A percentile compares a stretch with the other conserved stretches of the same genome.
Conservation (phyloP, 116 monocot species). For the Phalaenopsis hybrid region DNA sequence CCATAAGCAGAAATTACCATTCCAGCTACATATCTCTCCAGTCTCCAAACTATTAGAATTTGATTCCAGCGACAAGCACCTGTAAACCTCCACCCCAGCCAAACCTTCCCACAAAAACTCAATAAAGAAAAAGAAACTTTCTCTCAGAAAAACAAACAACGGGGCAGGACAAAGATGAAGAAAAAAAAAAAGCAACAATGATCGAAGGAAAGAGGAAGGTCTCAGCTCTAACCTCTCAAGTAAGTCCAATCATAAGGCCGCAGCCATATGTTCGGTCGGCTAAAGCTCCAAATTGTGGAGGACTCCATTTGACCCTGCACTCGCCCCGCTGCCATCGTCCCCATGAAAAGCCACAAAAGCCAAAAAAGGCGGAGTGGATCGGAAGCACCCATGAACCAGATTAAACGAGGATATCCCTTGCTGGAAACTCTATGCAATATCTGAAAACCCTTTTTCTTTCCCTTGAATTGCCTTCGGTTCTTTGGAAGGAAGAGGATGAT, state of each 20-base stretch:
- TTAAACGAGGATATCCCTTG: neutral
- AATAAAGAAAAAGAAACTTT: neutral
- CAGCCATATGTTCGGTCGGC: slow-evolving; percentile 29
- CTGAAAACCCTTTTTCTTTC: neutral
- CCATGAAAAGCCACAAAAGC: neutral
- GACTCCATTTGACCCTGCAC: neutral
- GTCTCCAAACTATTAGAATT: neutral
- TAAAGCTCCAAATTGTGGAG: slow-evolving; percentile 36
- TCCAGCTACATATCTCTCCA: neutral
- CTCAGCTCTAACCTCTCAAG: slow-evolving; percentile 40
- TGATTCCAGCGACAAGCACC: neutral
- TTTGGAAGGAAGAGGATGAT: neutral
- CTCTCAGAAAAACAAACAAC: neutral
- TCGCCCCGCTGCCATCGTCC: neutral
- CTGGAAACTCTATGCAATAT: neutral
- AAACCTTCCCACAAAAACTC: neutral
- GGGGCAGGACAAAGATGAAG: neutral
- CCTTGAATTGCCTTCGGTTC: neutral
- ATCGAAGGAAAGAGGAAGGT: neutral
- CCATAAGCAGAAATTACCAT: neutral
- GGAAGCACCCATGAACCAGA: slow-evolving; percentile 2
- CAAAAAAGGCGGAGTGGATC: neutral
- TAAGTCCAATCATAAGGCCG: slow-evolving; percentile 71
- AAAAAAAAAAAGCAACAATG: neutral
- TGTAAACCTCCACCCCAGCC: neutral